Conservation (phyloP, 768 basidiomycete species). For the Termitomyces titanicus region DNA sequence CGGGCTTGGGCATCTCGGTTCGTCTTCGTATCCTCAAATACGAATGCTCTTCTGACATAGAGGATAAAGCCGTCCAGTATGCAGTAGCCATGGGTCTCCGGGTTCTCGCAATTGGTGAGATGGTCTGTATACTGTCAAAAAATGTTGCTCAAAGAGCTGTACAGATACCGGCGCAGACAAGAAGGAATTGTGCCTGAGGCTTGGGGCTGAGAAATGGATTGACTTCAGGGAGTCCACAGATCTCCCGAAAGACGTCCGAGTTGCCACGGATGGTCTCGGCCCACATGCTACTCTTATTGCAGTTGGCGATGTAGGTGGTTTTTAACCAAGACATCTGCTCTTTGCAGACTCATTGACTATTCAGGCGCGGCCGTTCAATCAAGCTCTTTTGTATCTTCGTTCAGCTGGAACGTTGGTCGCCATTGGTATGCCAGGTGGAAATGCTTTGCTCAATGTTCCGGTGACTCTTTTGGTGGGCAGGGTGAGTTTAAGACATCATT, state of each 20-base stretch:
- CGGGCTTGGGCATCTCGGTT: constrained; percentile 76
- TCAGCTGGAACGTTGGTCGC: constrained; percentile 65
- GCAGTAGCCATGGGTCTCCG: constrained; percentile 72
- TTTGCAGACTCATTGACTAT: not conserved
- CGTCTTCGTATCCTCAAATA: not conserved
- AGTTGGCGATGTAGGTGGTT: constrained; percentile 41
- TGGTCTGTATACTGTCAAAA: too few relatives aligned
- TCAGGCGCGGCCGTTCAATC: constrained; percentile 37
- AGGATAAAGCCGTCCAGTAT: constrained; percentile 63
- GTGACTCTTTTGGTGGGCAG: constrained; percentile 37
- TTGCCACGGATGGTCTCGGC: constrained; percentile 61
- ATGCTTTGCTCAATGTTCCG: constrained; percentile 49
- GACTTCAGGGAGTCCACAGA: constrained; percentile 70
- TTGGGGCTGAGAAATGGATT: constrained; percentile 66
- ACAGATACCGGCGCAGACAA: constrained; percentile 75
- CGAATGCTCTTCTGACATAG: not conserved
- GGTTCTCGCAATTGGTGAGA: constrained; percentile 47
- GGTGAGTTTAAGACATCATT: constrained; percentile 16
- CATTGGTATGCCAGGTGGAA: constrained; percentile 57
- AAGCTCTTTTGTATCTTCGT: constrained; percentile 69
- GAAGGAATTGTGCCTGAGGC: constrained; percentile 47
- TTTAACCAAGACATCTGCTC: not conserved
- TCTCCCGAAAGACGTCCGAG: constrained; percentile 56
- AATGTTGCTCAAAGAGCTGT: not conserved
- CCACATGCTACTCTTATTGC: constrained; percentile 66